Conservation (phyloP, 2,329 filamentous ascomycete genomes). For the Aurifilum marmelostoma region DNA sequence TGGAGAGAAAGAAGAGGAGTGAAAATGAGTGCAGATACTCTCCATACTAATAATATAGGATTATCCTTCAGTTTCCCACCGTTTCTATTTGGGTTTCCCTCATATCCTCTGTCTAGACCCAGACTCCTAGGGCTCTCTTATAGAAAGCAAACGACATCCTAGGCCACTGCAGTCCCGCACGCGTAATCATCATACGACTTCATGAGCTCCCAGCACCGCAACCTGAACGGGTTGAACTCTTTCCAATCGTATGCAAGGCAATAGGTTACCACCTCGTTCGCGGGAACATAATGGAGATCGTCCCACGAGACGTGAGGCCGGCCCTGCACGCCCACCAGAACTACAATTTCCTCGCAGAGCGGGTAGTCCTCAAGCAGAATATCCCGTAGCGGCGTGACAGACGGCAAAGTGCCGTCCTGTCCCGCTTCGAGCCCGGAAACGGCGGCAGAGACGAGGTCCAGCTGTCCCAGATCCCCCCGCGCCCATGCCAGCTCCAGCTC, state of each 20-base stretch:
- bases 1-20: background rate
- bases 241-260: background rate
- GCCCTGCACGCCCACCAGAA: background rate
- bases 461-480: background rate
- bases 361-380: background rate
- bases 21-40: too few relatives aligned
- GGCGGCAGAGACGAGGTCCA: background rate
- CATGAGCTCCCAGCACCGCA: background rate
- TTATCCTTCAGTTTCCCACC: too few relatives aligned
- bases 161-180: background rate
- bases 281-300: conserved; percentile 1
- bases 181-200: background rate
- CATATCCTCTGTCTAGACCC: background rate
- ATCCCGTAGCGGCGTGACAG: background rate
- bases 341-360: conserved; percentile 1
- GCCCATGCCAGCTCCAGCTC: conserved; percentile 2
- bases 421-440: background rate
- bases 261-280: background rate
- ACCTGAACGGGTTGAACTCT: background rate
- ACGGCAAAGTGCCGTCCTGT: background rate
- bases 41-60: background rate
- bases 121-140: background rate
- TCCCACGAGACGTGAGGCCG: conserved; percentile 1
- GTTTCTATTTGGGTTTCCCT: background rate
- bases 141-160: background rate